Percentiles rank a stretch among this genome's conserved stretches.
These are phyloP conservation scores for Zoysia pacifica DNA, from an alignment of 176 grass and related monocot genomes.

Conservation along the genomic window DNA sequence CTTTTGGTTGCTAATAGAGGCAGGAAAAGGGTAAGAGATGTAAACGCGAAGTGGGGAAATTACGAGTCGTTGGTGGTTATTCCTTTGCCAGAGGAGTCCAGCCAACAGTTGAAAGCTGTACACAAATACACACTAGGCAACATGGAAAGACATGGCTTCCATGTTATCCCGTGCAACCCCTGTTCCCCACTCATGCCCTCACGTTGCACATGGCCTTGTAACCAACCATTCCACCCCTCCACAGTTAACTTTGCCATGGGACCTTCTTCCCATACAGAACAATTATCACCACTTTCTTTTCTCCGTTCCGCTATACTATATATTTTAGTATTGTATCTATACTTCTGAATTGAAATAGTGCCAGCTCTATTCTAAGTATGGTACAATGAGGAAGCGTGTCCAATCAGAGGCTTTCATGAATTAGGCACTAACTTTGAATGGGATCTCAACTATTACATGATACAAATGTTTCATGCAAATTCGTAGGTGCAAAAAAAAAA, in stretches of 20 bases:
- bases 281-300: constrained; percentile 52
- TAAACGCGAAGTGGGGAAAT: constrained; percentile 43
- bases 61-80: constrained; percentile 47
- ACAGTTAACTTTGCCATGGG: constrained; percentile 58
- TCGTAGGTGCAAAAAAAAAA: constrained; percentile 2
- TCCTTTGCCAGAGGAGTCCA: constrained; percentile 70
- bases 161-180: constrained; percentile 77
- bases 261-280: constrained; percentile 44
- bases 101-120: constrained; percentile 72
- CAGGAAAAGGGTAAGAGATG: constrained; percentile 52
- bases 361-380: constrained; percentile 39
- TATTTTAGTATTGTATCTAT: constrained; percentile 17
- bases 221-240: constrained; percentile 44
- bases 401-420: constrained; percentile 32
- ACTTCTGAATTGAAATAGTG: constrained; percentile 49
- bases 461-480: constrained; percentile 15
- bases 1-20: constrained; percentile 39
- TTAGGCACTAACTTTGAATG: constrained; percentile 45
- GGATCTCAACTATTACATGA: constrained; percentile 25
- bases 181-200: constrained; percentile 77
- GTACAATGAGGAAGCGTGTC: constrained; percentile 27
- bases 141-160: constrained; percentile 73
- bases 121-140: constrained; percentile 67
- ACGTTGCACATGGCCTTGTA: constrained; percentile 79
- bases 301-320: constrained; percentile 38